Evolutionary conservation across 2,329 filamentous ascomycete genomes (phyloP), one percentile per base, ranked within the genome.

Genomic region (Aspergillus latus): DNA sequence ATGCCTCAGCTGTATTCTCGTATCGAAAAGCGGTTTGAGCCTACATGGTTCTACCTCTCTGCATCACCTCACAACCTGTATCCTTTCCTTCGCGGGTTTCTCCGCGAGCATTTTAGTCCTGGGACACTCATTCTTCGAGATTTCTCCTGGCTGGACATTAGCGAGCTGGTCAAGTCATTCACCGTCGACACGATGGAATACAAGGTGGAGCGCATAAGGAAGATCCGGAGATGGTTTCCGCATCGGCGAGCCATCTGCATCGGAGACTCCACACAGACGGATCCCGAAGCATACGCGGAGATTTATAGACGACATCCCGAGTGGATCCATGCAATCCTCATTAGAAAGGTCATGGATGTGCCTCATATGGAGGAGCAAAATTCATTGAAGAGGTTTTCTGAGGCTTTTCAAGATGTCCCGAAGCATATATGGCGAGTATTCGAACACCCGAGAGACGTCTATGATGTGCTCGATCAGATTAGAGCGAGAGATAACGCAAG

Each of bases 51-150:
- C 78, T 97, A 97, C 73, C 83, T 97, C 46, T 95, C 90, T 0
- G 92, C 93, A 0, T 96, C 92, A 0, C 93, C 93, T 0, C 97
- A 97, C 78, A 96, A 95, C 65, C 83, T 97, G 8, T 97, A 97
- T 68, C 88, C 90, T 0, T 94, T 97, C 74, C 81, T 97, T 26
- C 86, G 83, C 54, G 72, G 80, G 0, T 97, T 97, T 74, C 81
- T 91, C 36, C 76, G 86, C 52, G 70, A 80, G 1, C 76, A 88
- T 72, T 97, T 87, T 68, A 89, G 88, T 0, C 82, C 82, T 2
- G 93, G 93, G 9, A 90, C 90, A 26, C 81, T 97, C 60, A 84
- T 97, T 36, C 82, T 97, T 5, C 87, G 93, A 39, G 91, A 97
- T 66, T 86, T 88, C 7, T 90, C 86, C 54, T 96, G 90, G 89